phyloP scores from a whole-genome alignment of 2,329 filamentous ascomycete genomes.

The Aspergillus texensis region DNA sequence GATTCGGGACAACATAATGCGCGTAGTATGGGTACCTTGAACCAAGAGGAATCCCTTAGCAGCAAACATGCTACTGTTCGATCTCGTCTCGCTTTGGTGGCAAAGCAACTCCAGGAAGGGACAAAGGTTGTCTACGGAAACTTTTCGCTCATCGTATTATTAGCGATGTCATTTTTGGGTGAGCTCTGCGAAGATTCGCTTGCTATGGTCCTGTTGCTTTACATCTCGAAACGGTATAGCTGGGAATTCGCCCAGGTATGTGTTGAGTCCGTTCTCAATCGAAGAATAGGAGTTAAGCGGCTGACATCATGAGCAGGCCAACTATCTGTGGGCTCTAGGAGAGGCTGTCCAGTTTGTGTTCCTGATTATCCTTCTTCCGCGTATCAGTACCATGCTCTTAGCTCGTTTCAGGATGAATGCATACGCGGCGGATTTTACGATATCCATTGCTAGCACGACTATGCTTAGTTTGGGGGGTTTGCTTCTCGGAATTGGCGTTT shows the following conservation, averaged over 20 bases:
- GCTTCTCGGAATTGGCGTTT: not conserved
- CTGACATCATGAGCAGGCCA: not conserved
- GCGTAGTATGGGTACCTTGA: not conserved
- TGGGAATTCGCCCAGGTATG: not conserved
- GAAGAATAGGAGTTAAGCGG: not conserved
- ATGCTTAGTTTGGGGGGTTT: not conserved
- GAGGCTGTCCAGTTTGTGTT: not conserved
- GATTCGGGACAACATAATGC: not conserved
- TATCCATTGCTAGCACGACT: not conserved
- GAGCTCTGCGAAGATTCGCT: constrained; percentile 4
- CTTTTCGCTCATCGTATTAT: not conserved
- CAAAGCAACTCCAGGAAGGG: not conserved
- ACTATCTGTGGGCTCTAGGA: not conserved
- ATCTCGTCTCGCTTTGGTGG: not conserved
- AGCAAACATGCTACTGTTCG: not conserved
- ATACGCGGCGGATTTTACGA: not conserved
- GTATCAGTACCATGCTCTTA: not conserved
- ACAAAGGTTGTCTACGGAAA: not conserved
- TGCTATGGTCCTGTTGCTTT: constrained; percentile 1
- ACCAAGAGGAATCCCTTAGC: not conserved
- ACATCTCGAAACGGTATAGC: not conserved
- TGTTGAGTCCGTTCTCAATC: not conserved
- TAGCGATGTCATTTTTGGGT: not conserved
- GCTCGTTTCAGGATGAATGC: not conserved
- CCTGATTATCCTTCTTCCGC: not conserved